Conservation (phyloP, 164 flowering plant species). For the Macadamia integrifolia region DNA sequence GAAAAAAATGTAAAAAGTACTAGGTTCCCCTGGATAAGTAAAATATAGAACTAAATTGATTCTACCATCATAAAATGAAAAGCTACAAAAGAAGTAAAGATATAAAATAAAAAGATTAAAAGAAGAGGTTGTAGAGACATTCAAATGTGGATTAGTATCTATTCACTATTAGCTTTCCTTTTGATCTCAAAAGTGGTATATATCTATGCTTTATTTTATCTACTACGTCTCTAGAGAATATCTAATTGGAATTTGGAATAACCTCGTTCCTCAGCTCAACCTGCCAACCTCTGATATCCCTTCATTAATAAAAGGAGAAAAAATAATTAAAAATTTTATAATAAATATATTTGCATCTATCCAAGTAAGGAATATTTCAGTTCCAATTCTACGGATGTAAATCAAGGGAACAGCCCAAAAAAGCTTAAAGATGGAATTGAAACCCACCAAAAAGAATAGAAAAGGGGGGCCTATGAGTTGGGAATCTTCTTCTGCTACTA, state of each 20-base stretch:
- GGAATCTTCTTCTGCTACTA: slow-evolving; percentile 60
- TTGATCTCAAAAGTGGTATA: slow-evolving; percentile 48
- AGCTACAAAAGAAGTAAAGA: slow-evolving; percentile 26
- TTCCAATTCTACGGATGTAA: slow-evolving; percentile 68
- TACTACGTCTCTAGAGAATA: slow-evolving; percentile 43
- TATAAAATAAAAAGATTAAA: neutral
- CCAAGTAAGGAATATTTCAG: slow-evolving; percentile 73
- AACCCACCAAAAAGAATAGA: slow-evolving; percentile 32
- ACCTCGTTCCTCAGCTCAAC: neutral
- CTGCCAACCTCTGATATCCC: too few species aligned
- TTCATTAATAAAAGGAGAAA: too few species aligned
- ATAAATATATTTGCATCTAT: slow-evolving; percentile 34
- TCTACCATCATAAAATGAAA: slow-evolving; percentile 25
- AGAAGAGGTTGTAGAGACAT: slow-evolving; percentile 21
- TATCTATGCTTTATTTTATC: slow-evolving; percentile 41
- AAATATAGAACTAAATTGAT: slow-evolving; percentile 13
- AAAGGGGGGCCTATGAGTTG: slow-evolving; percentile 24
- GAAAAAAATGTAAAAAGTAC: too few species aligned
- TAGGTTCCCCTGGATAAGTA: neutral
- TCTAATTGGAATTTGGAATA: slow-evolving; percentile 26
- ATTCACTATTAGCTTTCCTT: slow-evolving; percentile 41
- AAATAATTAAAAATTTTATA: slow-evolving; percentile 8
- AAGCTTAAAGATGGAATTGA: slow-evolving; percentile 31
- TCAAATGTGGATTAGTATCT: slow-evolving; percentile 41
- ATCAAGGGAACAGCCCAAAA: slow-evolving; percentile 39